Base-by-base conservation (phyloP, 2,329 filamentous ascomycete genomes). In the Colletotrichum euphorbiae region DNA sequence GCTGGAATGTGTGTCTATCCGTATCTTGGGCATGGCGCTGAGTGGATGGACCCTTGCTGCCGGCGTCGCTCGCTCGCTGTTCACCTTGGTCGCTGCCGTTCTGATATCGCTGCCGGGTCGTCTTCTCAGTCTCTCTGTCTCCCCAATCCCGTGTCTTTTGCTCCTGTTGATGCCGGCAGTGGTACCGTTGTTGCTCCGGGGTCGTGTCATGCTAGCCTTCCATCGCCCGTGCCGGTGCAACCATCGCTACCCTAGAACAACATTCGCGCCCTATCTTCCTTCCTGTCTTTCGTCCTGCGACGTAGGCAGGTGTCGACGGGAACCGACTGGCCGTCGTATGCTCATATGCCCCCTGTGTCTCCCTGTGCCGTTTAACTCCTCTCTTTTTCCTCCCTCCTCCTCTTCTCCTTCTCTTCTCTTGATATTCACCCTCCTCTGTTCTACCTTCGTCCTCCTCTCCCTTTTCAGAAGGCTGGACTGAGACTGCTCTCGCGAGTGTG, bases 141-240 rank as follows among this genome's bases (percentile, higher is more conserved):
- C 24, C 24, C 48, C 24, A 24, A n/a, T 12, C 50, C 51, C 15
- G 48, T 33, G 12, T 21, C 59, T 19, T 19, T 17, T 28, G 38
- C 43, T 62, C 33, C 38, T 50, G 58, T 21, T 43, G 54, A 24
- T 57, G 6, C 28, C 7, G 48, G 17, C 55, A 33, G 13, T 31
- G 48, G 21, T 67, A 57, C 57, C 42, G 42, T 48, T 46, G 36
- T 42, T 40, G 58, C 19, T 43, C 33, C 51, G 36, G 59, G 28
- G 51, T 56, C 48, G 63, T 54, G 58, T 40, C 40, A 66, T 66
- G 56, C 56, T 48, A 31, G 38, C 45, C 24, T 51, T 55, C 64
- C 64, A 55, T 56, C 19, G 52, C 28, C 59, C 19, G 45, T 63
- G 31, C 28, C 28, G 64, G 64, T 67, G 64, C 52, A 63, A 63